These are phyloP conservation scores for Nephelium lappaceum DNA, from an alignment of 345 rosid genomes.

Conservation along the genomic window DNA sequence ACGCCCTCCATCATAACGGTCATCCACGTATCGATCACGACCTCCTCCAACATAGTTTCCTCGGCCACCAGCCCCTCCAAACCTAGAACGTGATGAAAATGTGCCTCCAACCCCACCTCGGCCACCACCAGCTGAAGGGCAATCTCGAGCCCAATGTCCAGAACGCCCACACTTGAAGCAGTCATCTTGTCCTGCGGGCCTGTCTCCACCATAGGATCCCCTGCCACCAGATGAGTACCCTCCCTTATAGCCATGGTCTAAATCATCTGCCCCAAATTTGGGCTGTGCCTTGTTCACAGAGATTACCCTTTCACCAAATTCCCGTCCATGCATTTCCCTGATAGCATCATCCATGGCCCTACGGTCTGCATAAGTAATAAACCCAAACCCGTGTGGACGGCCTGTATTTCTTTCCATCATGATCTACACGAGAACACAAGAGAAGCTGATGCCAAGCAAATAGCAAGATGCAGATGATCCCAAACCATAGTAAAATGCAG, in stretches of 20 bases:
- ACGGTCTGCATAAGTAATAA: slow-evolving; percentile 88
- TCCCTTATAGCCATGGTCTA: slow-evolving; percentile 78
- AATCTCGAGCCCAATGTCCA: slow-evolving; percentile 99
- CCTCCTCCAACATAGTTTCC: slow-evolving; percentile 78
- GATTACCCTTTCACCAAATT: slow-evolving; percentile 81
- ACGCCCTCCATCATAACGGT: slow-evolving; percentile 87
- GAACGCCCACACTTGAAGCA: slow-evolving; percentile 94
- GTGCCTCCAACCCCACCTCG: slow-evolving; percentile 74
- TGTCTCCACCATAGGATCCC: slow-evolving; percentile 71
- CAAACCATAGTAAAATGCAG: slow-evolving; percentile 25
- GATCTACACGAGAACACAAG: slow-evolving; percentile 59
- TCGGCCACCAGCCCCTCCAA: slow-evolving; percentile 70
- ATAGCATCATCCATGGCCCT: slow-evolving; percentile 97
- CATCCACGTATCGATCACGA: slow-evolving; percentile 89
- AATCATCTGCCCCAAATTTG: slow-evolving; percentile 73
- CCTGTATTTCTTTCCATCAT: slow-evolving; percentile 97
- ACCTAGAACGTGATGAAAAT: slow-evolving; percentile 75
- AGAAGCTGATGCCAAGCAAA: slow-evolving; percentile 38
- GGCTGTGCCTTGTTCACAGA: slow-evolving; percentile 99
- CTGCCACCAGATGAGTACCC: slow-evolving; percentile 75
- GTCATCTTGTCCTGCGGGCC: slow-evolving; percentile 79
- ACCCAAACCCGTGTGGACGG: slow-evolving; percentile 97
- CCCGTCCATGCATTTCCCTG: slow-evolving; percentile 95
- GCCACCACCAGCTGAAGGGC: slow-evolving; percentile 85
- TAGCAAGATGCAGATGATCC: slow-evolving; percentile 21